Percentiles rank a stretch among this genome's conserved stretches.
These are phyloP conservation scores for Dioscorea cayenensis DNA, from an alignment of 116 monocot species.

Conservation along the genomic window DNA sequence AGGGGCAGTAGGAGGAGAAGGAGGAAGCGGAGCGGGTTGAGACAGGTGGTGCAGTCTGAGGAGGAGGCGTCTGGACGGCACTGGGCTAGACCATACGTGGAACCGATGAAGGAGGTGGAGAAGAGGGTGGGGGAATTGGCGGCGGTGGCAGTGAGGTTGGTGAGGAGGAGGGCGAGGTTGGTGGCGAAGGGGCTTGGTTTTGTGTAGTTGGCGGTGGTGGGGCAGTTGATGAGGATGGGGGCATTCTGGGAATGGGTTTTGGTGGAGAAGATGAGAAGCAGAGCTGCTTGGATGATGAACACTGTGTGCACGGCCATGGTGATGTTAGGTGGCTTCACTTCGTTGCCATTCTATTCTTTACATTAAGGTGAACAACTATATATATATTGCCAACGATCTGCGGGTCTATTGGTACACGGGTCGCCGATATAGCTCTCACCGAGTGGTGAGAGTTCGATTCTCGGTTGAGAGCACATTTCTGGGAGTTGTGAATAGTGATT, in stretches of 20 bases:
- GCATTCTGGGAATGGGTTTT: neutral
- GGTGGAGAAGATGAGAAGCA: neutral
- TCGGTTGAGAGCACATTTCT: no score
- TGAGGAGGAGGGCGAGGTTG: neutral
- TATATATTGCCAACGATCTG: no score
- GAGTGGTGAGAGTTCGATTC: no score
- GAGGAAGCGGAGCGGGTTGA: neutral
- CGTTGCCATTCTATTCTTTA: no score
- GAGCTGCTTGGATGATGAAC: no score
- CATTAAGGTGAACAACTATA: no score
- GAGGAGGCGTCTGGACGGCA: neutral
- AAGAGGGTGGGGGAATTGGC: neutral
- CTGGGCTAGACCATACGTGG: neutral
- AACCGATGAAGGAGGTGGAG: neutral
- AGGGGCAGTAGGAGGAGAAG: neutral
- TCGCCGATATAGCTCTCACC: no score
- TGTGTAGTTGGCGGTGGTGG: slow-evolving; percentile 4
- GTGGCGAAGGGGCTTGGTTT: slow-evolving; percentile 3
- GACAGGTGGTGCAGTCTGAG: neutral
- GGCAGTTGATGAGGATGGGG: slow-evolving; percentile 2
- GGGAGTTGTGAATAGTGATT: no score
- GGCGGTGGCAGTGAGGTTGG: neutral
- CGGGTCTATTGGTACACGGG: no score
- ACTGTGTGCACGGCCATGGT: no score
- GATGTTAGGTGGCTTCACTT: no score